Evolutionary conservation across 345 rosid species (phyloP).

Genomic region (Linum trigynum): DNA sequence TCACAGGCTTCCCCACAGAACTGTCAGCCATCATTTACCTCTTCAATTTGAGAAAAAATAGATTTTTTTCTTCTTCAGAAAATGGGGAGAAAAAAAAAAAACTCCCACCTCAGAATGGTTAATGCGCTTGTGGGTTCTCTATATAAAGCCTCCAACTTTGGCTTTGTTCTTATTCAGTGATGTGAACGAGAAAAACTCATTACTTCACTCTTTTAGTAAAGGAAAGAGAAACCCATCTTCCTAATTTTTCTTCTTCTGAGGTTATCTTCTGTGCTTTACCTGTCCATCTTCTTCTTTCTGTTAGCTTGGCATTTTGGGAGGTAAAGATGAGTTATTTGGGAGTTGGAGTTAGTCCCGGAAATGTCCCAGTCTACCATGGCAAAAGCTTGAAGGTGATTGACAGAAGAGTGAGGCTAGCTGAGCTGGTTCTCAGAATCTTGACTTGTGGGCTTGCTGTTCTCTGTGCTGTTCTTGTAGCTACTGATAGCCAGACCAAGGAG

Average conservation of each 20-base stretch:
- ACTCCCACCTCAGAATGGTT: background rate
- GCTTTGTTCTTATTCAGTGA: too few species aligned
- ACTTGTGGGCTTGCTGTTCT: conserved; percentile 44
- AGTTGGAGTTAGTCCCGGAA: conserved; percentile 60
- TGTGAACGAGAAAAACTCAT: too few species aligned
- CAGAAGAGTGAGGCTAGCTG: conserved; percentile 57
- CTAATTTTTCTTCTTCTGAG: background rate
- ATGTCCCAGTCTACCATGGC: conserved; percentile 45
- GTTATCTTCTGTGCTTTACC: conserved; percentile 29
- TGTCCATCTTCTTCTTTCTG: background rate
- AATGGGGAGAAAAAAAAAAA: background rate
- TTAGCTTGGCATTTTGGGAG: conserved; percentile 19
- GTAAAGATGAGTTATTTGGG: conserved; percentile 48
- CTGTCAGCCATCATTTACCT: background rate
- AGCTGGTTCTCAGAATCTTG: conserved; percentile 63
- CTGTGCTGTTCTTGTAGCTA: conserved; percentile 59
- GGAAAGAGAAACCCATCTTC: too few species aligned
- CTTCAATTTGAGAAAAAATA: too few species aligned
- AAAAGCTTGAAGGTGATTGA: conserved; percentile 48
- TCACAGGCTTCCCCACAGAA: background rate
- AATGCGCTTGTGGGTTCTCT: background rate
- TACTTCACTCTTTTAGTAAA: background rate
- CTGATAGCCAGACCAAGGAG: conserved; percentile 58
- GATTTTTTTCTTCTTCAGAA: background rate
- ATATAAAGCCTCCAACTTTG: background rate